Evolutionary conservation across 2,329 filamentous ascomycete species (phyloP), one percentile per base, ranked within the genome.

Genomic region (Phoma sp.): DNA sequence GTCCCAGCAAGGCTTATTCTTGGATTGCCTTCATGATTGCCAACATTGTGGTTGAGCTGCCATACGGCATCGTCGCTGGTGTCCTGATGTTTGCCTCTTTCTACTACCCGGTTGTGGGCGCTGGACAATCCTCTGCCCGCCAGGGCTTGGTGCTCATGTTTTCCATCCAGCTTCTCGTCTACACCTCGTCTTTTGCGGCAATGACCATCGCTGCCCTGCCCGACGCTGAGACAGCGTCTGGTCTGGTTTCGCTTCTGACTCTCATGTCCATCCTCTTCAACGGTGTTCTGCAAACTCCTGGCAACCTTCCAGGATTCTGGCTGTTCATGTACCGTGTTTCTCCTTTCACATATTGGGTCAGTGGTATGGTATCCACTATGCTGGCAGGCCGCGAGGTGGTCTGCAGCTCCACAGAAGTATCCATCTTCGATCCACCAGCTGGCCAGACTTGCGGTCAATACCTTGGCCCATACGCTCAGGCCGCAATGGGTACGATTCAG

Each of bases 1-100:
- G 83, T 3, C 83, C 87, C 0, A 85, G 83, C 72, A 91, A 91
- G 67, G 81, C 86, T 0, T 93, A 92, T 76, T 90, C 86, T 0
- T 92, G 89, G 89, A 82, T 85, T 62, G 87, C 83, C 0, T 92
- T 92, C 74, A 82, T 92, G 71, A 76, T 88, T 3, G 84, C 87
- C 67, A 90, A 91, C 68, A 84, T 92, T 49, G 48, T 89, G 2
- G 88, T 90, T 43, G 90, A 93, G 70, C 80, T 91, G 1, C 88
- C 88, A 0, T 92, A 82, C 75, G 81, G 85, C 47, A 80, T 86
- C 32, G 51, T 91, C 9, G 84, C 85, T 1, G 86, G 82, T 12
- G 74, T 90, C 21, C 69, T 91, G 10, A 82, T 86, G 60, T 92
- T 81, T 65, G 81, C 83, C 1, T 84, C 80, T 67, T 90, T 87